phyloP scores from a whole-genome alignment of 1,284 basidiomycete genomes.

The Xerocomus tenax region DNA sequence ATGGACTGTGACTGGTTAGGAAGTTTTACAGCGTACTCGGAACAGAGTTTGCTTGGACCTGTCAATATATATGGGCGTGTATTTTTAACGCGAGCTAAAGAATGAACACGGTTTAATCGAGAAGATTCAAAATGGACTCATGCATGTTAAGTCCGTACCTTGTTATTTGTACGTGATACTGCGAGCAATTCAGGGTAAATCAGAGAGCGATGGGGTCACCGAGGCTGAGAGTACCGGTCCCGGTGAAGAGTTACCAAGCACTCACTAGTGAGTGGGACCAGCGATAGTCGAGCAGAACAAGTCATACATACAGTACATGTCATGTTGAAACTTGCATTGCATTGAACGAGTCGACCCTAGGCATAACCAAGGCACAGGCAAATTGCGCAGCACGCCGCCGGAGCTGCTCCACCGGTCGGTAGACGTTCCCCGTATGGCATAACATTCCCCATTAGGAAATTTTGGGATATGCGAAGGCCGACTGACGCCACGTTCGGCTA shows the following conservation, averaged over 20 bases:
- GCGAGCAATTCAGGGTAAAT: conserved; percentile 3
- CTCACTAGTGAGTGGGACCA: too few relatives aligned
- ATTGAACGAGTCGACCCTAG: background rate
- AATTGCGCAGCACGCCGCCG: background rate
- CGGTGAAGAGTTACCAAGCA: background rate
- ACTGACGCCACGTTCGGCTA: conserved; percentile 1
- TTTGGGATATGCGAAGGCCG: background rate
- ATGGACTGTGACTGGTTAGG: background rate
- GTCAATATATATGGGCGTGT: conserved; percentile 18
- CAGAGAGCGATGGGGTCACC: conserved; percentile 23
- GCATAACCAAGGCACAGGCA: background rate
- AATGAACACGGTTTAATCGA: conserved; percentile 15
- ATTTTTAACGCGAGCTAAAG: conserved; percentile 23
- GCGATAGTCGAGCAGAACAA: too few relatives aligned
- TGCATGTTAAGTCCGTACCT: conserved; percentile 6
- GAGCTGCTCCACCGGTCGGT: background rate
- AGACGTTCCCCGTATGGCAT: background rate
- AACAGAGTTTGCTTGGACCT: background rate
- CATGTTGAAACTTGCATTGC: background rate
- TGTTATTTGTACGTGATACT: conserved; percentile 27
- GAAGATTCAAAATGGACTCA: conserved; percentile 16
- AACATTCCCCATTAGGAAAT: background rate
- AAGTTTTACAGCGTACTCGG: background rate
- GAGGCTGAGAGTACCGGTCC: background rate
- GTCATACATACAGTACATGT: too few relatives aligned